These are phyloP conservation scores for Theileria orientalis DNA, from an alignment of 169 alveolate species.

Conservation along the genomic window DNA sequence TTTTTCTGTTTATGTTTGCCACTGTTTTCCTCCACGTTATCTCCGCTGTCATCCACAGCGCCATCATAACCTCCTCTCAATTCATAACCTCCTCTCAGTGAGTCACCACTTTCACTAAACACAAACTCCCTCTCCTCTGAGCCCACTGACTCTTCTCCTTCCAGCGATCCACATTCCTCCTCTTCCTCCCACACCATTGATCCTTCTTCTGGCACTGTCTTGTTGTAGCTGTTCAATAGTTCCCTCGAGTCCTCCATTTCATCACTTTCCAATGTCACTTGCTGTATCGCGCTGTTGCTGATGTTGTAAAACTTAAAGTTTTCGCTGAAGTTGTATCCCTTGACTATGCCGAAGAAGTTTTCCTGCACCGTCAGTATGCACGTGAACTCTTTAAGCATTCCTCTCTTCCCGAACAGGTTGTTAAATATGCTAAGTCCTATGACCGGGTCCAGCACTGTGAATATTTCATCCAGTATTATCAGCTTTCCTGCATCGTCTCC, in stretches of 20 bases:
- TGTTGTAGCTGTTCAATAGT: neutral
- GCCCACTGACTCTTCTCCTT: no score
- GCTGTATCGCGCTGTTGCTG: neutral
- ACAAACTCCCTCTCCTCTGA: no score
- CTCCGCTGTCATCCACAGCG: neutral
- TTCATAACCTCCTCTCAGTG: neutral
- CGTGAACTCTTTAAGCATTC: conserved; percentile 32
- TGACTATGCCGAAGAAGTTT: neutral
- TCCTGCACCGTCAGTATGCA: conserved; percentile 39
- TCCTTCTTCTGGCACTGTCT: no score
- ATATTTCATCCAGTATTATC: conserved; percentile 38
- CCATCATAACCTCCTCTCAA: neutral
- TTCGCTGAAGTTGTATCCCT: neutral
- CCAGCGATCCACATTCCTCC: no score
- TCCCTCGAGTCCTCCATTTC: neutral
- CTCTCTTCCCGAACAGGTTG: conserved; percentile 38
- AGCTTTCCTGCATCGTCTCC: neutral
- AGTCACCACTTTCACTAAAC: neutral
- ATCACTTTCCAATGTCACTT: no score
- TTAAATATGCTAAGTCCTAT: conserved; percentile 19
- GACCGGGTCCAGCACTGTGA: conserved; percentile 60
- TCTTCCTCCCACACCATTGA: no score
- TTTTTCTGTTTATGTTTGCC: neutral
- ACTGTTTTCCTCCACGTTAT: neutral
- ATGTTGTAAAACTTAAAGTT: neutral